Evolutionary conservation across 2,329 filamentous ascomycete genomes (phyloP), one percentile per base, ranked within the genome.

Genomic region (Colletotrichum costaricense): DNA sequence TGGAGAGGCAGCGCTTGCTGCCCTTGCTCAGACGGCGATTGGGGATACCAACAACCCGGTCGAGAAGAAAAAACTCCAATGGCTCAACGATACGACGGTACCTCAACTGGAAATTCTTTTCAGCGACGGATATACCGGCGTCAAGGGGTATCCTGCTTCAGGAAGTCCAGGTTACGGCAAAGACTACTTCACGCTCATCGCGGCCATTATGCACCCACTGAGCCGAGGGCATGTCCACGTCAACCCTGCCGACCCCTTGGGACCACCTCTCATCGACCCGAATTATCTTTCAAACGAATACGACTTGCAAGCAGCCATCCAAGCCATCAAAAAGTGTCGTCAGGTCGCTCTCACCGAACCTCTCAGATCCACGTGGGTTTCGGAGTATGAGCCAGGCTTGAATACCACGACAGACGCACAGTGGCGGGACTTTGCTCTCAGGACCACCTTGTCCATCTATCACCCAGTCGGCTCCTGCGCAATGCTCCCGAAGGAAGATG

Each of bases 391-490:
- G 72, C 82, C 80, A 0, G 80, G 79, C 1, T 42, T 76, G 52
- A 60, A 65, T 3, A 76, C 76, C 5, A 33, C 30, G 12, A 74
- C 75, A 5, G 76, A 78, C 49, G 72, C 70, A 0, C 63, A 77
- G 65, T 76, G 74, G 76, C 64, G 74, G 24, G 55, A 72, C 12
- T 78, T 70, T 33, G 75, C 68, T 12, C 63, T 70, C 42, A 67
- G 74, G 24, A 76, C 72, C 1, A 67, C 73, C 0, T 57, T 75
- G 24, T 76, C 71, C 16, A 75, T 76, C 75, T 86, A 82, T 62
- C 86, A 88, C 73, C 84, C 85, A 0, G 79, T 78, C 12, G 85
- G 86, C 2, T 86, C 86, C 3, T 81, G 82, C 57, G 80, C 85
- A 4, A 87, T 88, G 86, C 80, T 87, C 59, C 85, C 85, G 1